phyloP scores from a whole-genome alignment of 2,329 filamentous ascomycete species.

The Venturia aucupariae region DNA sequence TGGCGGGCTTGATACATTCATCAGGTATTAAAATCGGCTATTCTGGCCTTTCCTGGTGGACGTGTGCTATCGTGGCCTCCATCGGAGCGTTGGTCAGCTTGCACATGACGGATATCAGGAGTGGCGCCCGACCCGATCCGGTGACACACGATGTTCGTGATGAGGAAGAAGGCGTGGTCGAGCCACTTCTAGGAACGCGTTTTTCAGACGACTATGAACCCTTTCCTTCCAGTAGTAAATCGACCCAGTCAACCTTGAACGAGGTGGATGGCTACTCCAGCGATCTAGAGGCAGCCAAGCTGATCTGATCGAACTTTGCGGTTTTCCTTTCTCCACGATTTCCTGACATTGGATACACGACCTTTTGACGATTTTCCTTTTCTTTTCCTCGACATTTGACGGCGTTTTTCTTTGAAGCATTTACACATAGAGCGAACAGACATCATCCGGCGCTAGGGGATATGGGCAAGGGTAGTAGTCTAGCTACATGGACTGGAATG shows the following conservation, averaged over 20 bases:
- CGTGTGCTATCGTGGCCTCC: slow-evolving; percentile 65
- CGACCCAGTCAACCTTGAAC: not conserved
- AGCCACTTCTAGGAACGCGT: slow-evolving; percentile 10
- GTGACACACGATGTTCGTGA: slow-evolving; percentile 27
- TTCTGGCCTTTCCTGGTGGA: slow-evolving; percentile 91
- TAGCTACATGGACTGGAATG: not conserved
- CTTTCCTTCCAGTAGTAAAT: not conserved
- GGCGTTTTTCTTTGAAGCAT: not conserved
- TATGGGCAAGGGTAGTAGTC: not conserved
- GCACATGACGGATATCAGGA: slow-evolving; percentile 58
- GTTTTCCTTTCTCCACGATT: not conserved
- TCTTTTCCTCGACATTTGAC: not conserved
- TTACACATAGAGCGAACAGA: not conserved
- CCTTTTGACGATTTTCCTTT: not conserved
- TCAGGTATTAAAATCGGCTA: slow-evolving; percentile 70
- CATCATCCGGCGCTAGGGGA: not conserved
- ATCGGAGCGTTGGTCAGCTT: slow-evolving; percentile 66
- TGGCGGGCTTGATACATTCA: slow-evolving; percentile 79
- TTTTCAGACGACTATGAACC: slow-evolving; percentile 1
- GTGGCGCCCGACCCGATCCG: slow-evolving; percentile 27
- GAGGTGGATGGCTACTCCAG: not conserved
- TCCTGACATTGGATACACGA: not conserved
- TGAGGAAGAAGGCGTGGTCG: slow-evolving; percentile 26
- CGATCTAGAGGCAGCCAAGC: not conserved
- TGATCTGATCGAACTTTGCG: not conserved